These are phyloP conservation scores for Agrocybe pediades DNA, from an alignment of 768 basidiomycete genomes.

Conservation along the genomic window DNA sequence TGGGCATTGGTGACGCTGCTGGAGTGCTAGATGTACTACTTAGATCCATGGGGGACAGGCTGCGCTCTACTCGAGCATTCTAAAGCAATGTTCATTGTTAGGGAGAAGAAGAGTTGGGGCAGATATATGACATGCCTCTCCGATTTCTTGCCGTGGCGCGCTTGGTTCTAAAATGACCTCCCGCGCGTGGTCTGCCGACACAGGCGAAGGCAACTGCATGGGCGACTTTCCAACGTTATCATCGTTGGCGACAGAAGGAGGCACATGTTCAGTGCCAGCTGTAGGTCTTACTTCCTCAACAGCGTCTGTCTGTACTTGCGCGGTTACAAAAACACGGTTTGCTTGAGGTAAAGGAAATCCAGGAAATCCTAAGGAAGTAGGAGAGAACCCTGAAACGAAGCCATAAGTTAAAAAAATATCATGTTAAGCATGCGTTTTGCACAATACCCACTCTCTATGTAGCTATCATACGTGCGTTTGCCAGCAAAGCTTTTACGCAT, in stretches of 20 bases:
- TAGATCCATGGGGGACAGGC: slow-evolving; percentile 64
- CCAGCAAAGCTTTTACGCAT: slow-evolving; percentile 22
- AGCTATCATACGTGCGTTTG: slow-evolving; percentile 17
- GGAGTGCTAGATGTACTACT: slow-evolving; percentile 46
- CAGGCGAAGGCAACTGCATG: slow-evolving; percentile 23
- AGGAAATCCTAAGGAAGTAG: slow-evolving; percentile 14
- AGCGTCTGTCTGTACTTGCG: slow-evolving; percentile 25
- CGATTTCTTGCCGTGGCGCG: slow-evolving; percentile 14
- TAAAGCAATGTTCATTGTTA: slow-evolving; percentile 2
- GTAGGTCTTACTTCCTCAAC: slow-evolving; percentile 7
- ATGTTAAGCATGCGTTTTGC: neutral
- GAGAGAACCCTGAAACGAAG: slow-evolving; percentile 9
- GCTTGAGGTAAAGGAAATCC: slow-evolving; percentile 19
- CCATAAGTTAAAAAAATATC: neutral
- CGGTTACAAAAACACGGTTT: slow-evolving; percentile 20
- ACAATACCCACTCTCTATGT: slow-evolving; percentile 14
- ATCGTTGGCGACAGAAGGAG: neutral
- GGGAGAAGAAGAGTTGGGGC: neutral
- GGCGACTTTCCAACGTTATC: slow-evolving; percentile 13
- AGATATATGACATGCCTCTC: slow-evolving; percentile 15
- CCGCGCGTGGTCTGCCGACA: slow-evolving; percentile 22
- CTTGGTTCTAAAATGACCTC: slow-evolving; percentile 17
- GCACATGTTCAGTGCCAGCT: neutral
- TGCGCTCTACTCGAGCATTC: slow-evolving; percentile 38
- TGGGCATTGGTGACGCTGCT: slow-evolving; percentile 10